Evolutionary conservation across 2,329 filamentous ascomycete genomes (phyloP).

Genomic region (Dactylellina haptotyla): DNA sequence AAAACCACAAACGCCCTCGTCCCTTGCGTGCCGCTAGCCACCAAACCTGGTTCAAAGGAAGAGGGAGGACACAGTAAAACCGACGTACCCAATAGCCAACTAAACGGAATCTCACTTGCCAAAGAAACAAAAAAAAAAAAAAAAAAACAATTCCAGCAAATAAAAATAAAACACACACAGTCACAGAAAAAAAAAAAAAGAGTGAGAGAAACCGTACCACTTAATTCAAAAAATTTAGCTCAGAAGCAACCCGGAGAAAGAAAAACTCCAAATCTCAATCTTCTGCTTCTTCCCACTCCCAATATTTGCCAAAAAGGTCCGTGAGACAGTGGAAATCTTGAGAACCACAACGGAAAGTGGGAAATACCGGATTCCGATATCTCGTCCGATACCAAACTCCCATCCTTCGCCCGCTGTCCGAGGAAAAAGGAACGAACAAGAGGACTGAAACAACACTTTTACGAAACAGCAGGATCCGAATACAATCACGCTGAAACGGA

Average conservation of each 20-base stretch:
- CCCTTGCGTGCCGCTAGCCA: constrained; percentile 49
- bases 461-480: neutral
- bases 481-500: constrained; percentile 22
- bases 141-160: constrained; percentile 5
- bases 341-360: neutral
- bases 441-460: constrained; percentile 38
- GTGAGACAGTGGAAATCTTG: neutral
- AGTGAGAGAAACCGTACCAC: neutral
- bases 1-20: constrained; percentile 36
- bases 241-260: neutral
- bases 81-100: constrained; percentile 5
- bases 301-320: neutral
- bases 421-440: constrained; percentile 6
- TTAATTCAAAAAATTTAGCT: neutral
- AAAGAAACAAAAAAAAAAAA: constrained; percentile 30
- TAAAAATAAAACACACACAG: constrained; percentile 4
- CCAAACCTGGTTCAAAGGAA: constrained; percentile 5
- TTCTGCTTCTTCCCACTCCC: neutral
- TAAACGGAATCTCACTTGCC: neutral
- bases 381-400: neutral
- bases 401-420: constrained; percentile 25
- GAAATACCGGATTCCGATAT: neutral
- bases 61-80: constrained; percentile 1
- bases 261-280: neutral
- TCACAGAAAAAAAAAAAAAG: neutral